These are phyloP conservation scores for Metschnikowia borealis DNA, from an alignment of 805 yeast genomes.

Conservation along the genomic window DNA sequence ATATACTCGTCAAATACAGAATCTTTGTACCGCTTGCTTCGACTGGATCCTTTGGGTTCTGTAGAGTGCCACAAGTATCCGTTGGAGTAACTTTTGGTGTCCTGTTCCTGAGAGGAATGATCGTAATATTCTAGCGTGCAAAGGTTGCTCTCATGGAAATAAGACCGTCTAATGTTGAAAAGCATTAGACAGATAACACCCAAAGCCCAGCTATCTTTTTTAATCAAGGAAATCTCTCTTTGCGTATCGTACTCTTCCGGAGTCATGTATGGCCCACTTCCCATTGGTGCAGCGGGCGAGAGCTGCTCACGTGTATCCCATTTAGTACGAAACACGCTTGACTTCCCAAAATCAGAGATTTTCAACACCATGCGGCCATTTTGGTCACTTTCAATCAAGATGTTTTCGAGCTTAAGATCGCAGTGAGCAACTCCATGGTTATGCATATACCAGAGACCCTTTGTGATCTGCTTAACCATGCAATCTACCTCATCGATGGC, in stretches of 20 bases:
- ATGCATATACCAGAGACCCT: slow-evolving; percentile 83
- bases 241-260: slow-evolving; percentile 70
- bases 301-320: slow-evolving; percentile 59
- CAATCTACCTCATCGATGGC: slow-evolving; percentile 73
- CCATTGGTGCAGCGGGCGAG: slow-evolving; percentile 66
- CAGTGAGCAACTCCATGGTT: slow-evolving; percentile 91
- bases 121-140: slow-evolving; percentile 16
- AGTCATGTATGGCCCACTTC: slow-evolving; percentile 87
- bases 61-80: slow-evolving; percentile 35
- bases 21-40: slow-evolving; percentile 24
- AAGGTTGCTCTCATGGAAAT: slow-evolving; percentile 17
- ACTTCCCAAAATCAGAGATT: slow-evolving; percentile 78
- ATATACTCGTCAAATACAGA: slow-evolving; percentile 38
- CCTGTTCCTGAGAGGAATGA: slow-evolving; percentile 14
- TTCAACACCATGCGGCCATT: slow-evolving; percentile 21
- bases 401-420: slow-evolving; percentile 86
- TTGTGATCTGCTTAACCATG: slow-evolving; percentile 78
- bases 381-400: slow-evolving; percentile 49
- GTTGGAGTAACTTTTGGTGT: slow-evolving; percentile 16
- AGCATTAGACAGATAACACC: slow-evolving; percentile 49
- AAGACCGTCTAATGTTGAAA: slow-evolving; percentile 28
- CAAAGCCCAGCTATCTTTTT: slow-evolving; percentile 85
- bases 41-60: slow-evolving; percentile 14
- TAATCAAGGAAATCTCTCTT: slow-evolving; percentile 60
- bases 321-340: slow-evolving; percentile 84